Conservation (phyloP, 805 yeast species). For the Kuraishia capsulata region DNA sequence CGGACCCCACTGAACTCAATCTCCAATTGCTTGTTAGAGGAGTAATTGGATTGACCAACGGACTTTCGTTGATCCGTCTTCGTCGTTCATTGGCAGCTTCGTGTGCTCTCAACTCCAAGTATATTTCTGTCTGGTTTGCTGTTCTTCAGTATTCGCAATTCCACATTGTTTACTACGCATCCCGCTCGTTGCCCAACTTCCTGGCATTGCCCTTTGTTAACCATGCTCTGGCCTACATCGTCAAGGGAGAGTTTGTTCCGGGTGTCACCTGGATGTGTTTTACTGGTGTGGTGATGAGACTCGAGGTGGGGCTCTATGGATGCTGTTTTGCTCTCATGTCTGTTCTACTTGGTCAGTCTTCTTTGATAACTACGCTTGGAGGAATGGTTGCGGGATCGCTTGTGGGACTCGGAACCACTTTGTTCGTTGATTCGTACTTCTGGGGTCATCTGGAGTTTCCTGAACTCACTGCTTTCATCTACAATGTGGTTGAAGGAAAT, state of each 20-base stretch:
- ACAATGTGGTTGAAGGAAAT: slow-evolving; percentile 70
- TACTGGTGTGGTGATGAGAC: slow-evolving; percentile 59
- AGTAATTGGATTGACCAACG: slow-evolving; percentile 56
- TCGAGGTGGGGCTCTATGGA: slow-evolving; percentile 57
- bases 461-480: slow-evolving; percentile 62
- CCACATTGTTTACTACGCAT: slow-evolving; percentile 71
- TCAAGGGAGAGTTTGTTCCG: slow-evolving; percentile 35
- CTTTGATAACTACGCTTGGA: slow-evolving; percentile 28
- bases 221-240: slow-evolving; percentile 38
- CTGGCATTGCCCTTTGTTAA: slow-evolving; percentile 69
- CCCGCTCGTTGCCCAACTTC: slow-evolving; percentile 85
- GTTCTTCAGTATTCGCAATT: slow-evolving; percentile 60
- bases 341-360: slow-evolving; percentile 22
- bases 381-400: slow-evolving; percentile 39
- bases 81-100: slow-evolving; percentile 27
- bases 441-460: slow-evolving; percentile 60
- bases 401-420: slow-evolving; percentile 39
- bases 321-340: slow-evolving; percentile 29
- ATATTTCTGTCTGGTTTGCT: slow-evolving; percentile 47
- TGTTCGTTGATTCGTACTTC: slow-evolving; percentile 60
- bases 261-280: slow-evolving; percentile 51
- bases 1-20: slow-evolving; percentile 29
- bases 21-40: slow-evolving; percentile 50
- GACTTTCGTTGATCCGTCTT: slow-evolving; percentile 38
- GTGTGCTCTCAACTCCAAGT: slow-evolving; percentile 11